Percentiles rank a stretch among this genome's conserved stretches.
Conservation (phyloP, 352 stramenopile genomes). For the Phytophthora ohioensis region DNA sequence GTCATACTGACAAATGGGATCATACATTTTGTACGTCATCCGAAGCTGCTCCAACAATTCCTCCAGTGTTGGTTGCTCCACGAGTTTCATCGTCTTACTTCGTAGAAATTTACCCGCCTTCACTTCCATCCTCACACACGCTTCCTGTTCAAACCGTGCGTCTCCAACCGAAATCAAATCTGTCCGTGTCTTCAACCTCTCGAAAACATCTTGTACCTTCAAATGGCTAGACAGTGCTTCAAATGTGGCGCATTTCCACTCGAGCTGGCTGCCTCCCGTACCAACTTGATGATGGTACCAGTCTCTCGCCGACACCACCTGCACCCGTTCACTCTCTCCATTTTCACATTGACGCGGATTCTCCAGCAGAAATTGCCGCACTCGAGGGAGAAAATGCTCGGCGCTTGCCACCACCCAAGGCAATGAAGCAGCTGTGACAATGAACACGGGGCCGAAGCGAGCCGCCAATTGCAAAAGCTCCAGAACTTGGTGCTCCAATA, state of each 20-base stretch:
- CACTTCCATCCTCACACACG: conserved; percentile 52
- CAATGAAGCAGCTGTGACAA: conserved; percentile 68
- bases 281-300: conserved; percentile 61
- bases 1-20: conserved; percentile 51
- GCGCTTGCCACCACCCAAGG: conserved; percentile 59
- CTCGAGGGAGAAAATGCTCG: conserved; percentile 52
- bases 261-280: conserved; percentile 42
- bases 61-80: conserved; percentile 51
- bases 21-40: conserved; percentile 46
- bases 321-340: conserved; percentile 34
- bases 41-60: conserved; percentile 61
- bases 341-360: conserved; percentile 33
- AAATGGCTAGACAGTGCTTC: conserved; percentile 61
- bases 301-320: conserved; percentile 66
- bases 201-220: conserved; percentile 52
- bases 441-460: conserved; percentile 61
- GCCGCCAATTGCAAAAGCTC: conserved; percentile 50
- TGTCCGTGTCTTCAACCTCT: conserved; percentile 30
- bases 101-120: conserved; percentile 44
- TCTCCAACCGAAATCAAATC: conserved; percentile 71
- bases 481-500: conserved; percentile 54
- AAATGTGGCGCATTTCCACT: conserved; percentile 67
- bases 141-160: conserved; percentile 62
- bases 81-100: conserved; percentile 66
- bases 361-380: conserved; percentile 50